Percentiles rank a stretch among this genome's conserved stretches.
phyloP scores from a whole-genome alignment of 1,284 basidiomycete genomes.

The Chiua sp. region DNA sequence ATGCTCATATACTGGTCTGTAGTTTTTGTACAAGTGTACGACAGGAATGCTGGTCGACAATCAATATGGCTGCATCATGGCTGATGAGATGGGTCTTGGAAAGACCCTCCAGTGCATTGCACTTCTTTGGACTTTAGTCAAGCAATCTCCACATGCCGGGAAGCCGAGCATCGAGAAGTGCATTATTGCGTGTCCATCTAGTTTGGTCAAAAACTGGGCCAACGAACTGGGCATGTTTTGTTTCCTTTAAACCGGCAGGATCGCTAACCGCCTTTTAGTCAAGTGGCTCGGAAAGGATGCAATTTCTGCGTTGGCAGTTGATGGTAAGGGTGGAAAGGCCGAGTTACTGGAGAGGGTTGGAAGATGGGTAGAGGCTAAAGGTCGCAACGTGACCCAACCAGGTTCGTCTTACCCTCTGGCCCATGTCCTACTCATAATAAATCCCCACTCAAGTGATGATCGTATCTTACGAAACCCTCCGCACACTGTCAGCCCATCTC shows the following conservation, averaged over 20 bases:
- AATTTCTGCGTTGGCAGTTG: constrained; percentile 82
- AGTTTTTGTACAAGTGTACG: constrained; percentile 96
- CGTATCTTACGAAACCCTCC: constrained; percentile 97
- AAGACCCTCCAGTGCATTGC: constrained; percentile 98
- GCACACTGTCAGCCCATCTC: constrained; percentile 80
- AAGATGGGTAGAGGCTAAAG: constrained; percentile 87
- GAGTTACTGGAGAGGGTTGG: constrained; percentile 81
- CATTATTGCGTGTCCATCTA: constrained; percentile 97
- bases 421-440: background rate
- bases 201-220: constrained; percentile 98
- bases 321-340: constrained; percentile 89
- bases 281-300: constrained; percentile 94
- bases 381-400: constrained; percentile 88
- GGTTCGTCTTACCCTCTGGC: constrained; percentile 51
- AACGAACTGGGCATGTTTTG: constrained; percentile 85
- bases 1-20: constrained; percentile 16
- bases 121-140: constrained; percentile 95
- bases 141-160: constrained; percentile 90
- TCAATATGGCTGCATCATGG: constrained; percentile 98
- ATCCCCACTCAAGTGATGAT: constrained; percentile 83
- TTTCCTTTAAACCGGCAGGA: background rate
- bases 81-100: constrained; percentile 98
- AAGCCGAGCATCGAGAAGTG: constrained; percentile 96
- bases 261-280: constrained; percentile 47
- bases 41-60: constrained; percentile 93